Percentiles rank a stretch among this genome's conserved stretches.
phyloP scores from a whole-genome alignment of 1,284 basidiomycete species.

The Sporisorium reilianum region DNA sequence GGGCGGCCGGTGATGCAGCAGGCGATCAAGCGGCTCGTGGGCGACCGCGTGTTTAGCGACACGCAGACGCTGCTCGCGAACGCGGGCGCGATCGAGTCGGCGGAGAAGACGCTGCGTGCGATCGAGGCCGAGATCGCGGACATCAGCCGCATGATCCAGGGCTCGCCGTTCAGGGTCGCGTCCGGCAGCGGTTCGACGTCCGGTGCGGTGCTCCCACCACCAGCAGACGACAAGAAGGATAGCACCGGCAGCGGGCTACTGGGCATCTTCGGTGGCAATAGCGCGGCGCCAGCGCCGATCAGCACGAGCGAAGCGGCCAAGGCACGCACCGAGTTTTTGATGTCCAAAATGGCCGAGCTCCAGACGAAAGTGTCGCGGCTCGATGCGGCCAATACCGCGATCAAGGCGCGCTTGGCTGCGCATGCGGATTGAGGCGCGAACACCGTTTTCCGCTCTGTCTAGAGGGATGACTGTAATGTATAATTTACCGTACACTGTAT shows the following conservation, averaged over 20 bases:
- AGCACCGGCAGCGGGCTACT: not conserved
- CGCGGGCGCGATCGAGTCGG: conserved; percentile 74
- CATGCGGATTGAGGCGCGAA: conserved; percentile 12
- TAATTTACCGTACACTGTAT: too few relatives aligned
- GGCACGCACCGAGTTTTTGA: conserved; percentile 77
- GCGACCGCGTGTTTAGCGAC: conserved; percentile 83
- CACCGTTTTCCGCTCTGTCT: too few relatives aligned
- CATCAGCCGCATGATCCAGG: conserved; percentile 54
- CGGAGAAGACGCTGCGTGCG: conserved; percentile 77
- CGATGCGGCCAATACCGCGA: conserved; percentile 36
- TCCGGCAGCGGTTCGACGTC: conserved; percentile 40
- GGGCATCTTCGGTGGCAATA: conserved; percentile 10
- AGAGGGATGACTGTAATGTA: not conserved
- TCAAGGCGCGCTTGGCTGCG: conserved; percentile 39
- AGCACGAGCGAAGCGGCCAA: conserved; percentile 74
- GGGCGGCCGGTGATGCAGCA: conserved; percentile 90
- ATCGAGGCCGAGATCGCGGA: conserved; percentile 81
- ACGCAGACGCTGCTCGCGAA: conserved; percentile 78
- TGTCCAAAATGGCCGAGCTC: conserved; percentile 80
- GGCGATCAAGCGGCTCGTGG: conserved; percentile 83
- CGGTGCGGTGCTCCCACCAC: conserved; percentile 22
- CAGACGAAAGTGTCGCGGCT: conserved; percentile 75
- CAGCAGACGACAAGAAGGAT: conserved; percentile 11
- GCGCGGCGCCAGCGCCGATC: conserved; percentile 23
- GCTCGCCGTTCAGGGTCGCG: conserved; percentile 67